Base-by-base conservation (phyloP, 176 grass and related monocot genomes). In the Saccharum officinarum region DNA sequence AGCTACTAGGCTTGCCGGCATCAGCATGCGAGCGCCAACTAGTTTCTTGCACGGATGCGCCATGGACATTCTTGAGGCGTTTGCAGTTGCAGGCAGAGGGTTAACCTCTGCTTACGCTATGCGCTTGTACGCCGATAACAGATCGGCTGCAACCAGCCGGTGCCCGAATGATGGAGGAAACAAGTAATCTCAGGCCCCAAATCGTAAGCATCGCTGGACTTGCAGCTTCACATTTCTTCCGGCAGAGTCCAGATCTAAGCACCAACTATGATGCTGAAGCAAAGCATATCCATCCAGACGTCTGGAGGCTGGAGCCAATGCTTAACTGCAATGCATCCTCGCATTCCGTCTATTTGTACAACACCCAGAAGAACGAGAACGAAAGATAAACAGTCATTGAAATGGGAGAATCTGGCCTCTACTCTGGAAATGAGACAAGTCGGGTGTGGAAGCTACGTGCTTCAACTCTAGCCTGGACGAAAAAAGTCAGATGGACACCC, bases 31-130 rank as follows among this genome's bases (percentile, higher is more conserved):
- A 9, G n/a, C n/a, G 44, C 40, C 65, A 76, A 23, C 73, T 52
- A 10, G 54, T 83, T 50, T 39, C 80, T 50, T 81, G 81, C 75
- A 78, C 80, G 80, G 73, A 23, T 64, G 60, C 38, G 16, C 41
- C 23, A 77, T 65, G 23, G 83, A 82, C 71, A 78, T 86, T 77
- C 83, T 26, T 10, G 40, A 33, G 54, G 66, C 54, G 83, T 46
- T 84, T 16, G 5, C 23, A 3, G 18, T 60, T 60, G 57, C 57
- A 23, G 57, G 8, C 22, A 1, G 0, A 80, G 36, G 63, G 40
- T 38, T 82, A 11, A 68, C 63, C 79, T 36, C 39, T 46, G 18
- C 30, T 60, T 60, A 23, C 54, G 54, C 54, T 59, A 59, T 59
- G 20, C 54, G 20, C 55, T n/a, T 59, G 20, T 59, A 59, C 55